Base-by-base conservation (phyloP, 163 green algal species). In the Prototheca stagnorum region DNA sequence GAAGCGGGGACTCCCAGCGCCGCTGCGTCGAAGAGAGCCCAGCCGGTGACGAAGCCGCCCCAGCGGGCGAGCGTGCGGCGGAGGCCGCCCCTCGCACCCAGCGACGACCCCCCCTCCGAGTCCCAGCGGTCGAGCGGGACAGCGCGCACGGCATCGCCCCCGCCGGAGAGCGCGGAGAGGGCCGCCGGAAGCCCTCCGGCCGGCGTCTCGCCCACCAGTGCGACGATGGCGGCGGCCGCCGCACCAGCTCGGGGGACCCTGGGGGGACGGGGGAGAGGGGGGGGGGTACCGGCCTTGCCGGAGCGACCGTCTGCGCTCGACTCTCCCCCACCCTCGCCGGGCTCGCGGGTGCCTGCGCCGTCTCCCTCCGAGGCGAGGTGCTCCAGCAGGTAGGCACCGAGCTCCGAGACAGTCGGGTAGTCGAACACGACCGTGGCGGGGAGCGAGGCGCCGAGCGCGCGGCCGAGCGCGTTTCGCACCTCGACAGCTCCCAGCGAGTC, bases 401-500 rank as follows among this genome's bases (percentile, higher is more conserved):
- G 57, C 4, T 61, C 68, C 3, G 33, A 23, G 1, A 76, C 46
- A 15, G 67, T 85, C 34, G 79, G 79, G 48, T 86, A 82, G 60
- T 90, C 79, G 53, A 90, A 89, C 4, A 70, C 59, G 25, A 84
- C 59, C 1, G 74, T 84, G 34, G 35, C 26, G 4, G 74, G 74
- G 23, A 82, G 40, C 27, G 65, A 19, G 26, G 78, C 14, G 9
- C 53, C 55, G 43, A 70, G 57, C 35, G 44, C 39, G 22, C 36
- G 27, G 48, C 75, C 47, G 22, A 84, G 58, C 21, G 22, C 36
- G 35, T 81, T 84, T 8, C 72, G 56, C 36, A 92, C 66, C 73
- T 92, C 81, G 3, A 86, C 74, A 3, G 73, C 68, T 2, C 65
- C 70, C 25, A 93, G 60, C 20, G 64, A 82, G 65, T 93, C 82